Base-by-base conservation (phyloP, 176 grass and related monocot genomes). In the Zea luxurians region DNA sequence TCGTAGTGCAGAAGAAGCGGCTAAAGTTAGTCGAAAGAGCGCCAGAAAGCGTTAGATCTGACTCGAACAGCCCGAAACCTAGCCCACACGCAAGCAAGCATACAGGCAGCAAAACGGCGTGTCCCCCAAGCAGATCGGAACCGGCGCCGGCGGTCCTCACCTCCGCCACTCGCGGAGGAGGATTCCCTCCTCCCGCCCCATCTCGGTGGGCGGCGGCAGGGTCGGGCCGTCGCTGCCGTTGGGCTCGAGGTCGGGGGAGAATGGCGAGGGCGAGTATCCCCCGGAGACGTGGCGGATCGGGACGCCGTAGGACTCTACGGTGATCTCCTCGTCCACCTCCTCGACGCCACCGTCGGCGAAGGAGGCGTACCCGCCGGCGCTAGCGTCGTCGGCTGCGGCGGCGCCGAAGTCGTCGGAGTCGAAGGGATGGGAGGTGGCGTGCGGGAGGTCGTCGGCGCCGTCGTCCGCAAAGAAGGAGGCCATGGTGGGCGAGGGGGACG, bases 131-230 rank as follows among this genome's bases (percentile, higher is more conserved):
- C 49, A 20, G 87, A 85, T 81, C 41, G 18, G 66, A 17, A 16
- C 59, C 11, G 2, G 49, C 27, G 27, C 37, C 5, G 1, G 60
- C 2, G 2, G 45, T 4, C 43, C 81, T 83, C 84, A 97, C 94
- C 94, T 85, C 50, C 89, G 86, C 94, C 94, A 97, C 47, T 97
- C 91, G 4, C 89, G 84, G 79, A 97, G 91, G 10, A 91, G 50
- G 68, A 76, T 78, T 4, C 91, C 94, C 65, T 87, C 84, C 79
- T 93, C 89, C 69, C 77, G 37, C 27, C 27, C 27, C 93, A 97
- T 97, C 89, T 91, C 88, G 76, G 60, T 7, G 2, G 86, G 88
- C 42, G 91, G 89, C 0, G 86, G 94, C 13, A 97, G 89, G 73
- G 88, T 53, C 27, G 84, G 50, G 0, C 90, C 90, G 21, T 73